phyloP scores from a whole-genome alignment of 1,139 yeast species.

The Suhomyces atakaporum region DNA sequence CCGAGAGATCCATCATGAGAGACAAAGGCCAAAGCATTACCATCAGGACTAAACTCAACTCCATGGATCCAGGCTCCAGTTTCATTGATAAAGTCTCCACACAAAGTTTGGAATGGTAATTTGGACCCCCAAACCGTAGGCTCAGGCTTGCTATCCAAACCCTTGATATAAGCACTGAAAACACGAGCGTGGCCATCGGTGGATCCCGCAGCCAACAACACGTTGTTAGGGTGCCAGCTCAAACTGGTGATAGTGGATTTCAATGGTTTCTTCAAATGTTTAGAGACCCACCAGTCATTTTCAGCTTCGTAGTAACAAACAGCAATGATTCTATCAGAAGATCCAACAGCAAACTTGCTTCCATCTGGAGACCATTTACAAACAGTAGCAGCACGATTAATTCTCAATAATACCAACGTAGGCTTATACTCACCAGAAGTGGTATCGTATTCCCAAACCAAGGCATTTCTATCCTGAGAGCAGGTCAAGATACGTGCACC shows the following conservation, averaged over 20 bases:
- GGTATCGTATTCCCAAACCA: slow-evolving; percentile 81
- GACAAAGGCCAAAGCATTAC: slow-evolving; percentile 76
- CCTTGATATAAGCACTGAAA: slow-evolving; percentile 89
- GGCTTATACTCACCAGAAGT: slow-evolving; percentile 65
- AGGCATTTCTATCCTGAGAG: slow-evolving; percentile 96
- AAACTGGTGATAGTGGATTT: slow-evolving; percentile 83
- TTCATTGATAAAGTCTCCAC: slow-evolving; percentile 77
- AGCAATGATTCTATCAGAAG: slow-evolving; percentile 92
- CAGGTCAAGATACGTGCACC: slow-evolving; percentile 89
- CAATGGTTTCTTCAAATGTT: slow-evolving; percentile 91
- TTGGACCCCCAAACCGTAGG: slow-evolving; percentile 92
- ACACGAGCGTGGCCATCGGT: slow-evolving; percentile 95
- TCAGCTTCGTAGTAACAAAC: slow-evolving; percentile 95
- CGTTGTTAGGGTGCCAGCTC: slow-evolving; percentile 95
- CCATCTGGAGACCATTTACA: slow-evolving; percentile 96
- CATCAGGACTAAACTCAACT: slow-evolving; percentile 81
- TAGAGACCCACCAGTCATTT: slow-evolving; percentile 99
- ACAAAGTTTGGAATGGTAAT: slow-evolving; percentile 90
- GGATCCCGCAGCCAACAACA: slow-evolving; percentile 85
- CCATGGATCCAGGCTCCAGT: slow-evolving; percentile 94
- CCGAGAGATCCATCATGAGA: slow-evolving; percentile 77
- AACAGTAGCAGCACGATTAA: slow-evolving; percentile 90
- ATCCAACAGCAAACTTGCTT: slow-evolving; percentile 92
- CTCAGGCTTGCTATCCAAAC: slow-evolving; percentile 80
- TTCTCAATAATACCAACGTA: slow-evolving; percentile 87